These are phyloP conservation scores for Punica granatum DNA, from an alignment of 345 rosid genomes.

Conservation along the genomic window DNA sequence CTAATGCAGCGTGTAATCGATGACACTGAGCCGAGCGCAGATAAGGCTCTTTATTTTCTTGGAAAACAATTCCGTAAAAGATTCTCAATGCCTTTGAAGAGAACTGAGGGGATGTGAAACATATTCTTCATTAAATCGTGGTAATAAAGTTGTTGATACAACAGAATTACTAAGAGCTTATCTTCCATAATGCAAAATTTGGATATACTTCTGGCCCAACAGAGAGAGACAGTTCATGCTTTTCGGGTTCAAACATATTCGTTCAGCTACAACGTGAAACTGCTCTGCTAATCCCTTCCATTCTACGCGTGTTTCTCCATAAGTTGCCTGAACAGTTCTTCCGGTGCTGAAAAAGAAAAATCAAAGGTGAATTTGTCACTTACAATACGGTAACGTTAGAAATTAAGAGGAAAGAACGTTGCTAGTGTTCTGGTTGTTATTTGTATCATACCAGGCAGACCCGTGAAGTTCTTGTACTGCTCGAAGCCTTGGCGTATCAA, in stretches of 20 bases:
- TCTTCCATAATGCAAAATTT: not conserved
- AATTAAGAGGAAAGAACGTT: not conserved
- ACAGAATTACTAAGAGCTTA: not conserved
- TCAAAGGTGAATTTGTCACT: not conserved
- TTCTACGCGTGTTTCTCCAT: slow-evolving; percentile 40
- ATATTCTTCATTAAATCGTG: not conserved
- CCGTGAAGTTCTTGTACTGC: slow-evolving; percentile 48
- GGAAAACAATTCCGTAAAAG: not conserved
- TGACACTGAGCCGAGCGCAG: not conserved
- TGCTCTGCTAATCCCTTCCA: not conserved
- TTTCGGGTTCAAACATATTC: not conserved
- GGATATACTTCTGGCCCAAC: not conserved
- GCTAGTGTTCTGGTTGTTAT: not conserved
- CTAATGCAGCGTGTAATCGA: not conserved
- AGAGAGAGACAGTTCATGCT: not conserved
- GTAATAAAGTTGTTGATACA: not conserved
- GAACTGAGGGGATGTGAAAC: not conserved
- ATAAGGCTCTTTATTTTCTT: not conserved
- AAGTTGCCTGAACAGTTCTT: slow-evolving; percentile 36
- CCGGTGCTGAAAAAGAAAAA: slow-evolving; percentile 29
- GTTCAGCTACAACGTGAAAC: not conserved
- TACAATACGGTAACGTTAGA: not conserved
- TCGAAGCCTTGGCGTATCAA: slow-evolving; percentile 42
- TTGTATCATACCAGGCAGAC: slow-evolving; percentile 32
- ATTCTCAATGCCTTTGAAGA: not conserved